Percentiles rank a stretch among this genome's conserved stretches.
These are phyloP conservation scores for Tolypocladium tundrense DNA, from an alignment of 2,329 filamentous ascomycete species.

Conservation along the genomic window DNA sequence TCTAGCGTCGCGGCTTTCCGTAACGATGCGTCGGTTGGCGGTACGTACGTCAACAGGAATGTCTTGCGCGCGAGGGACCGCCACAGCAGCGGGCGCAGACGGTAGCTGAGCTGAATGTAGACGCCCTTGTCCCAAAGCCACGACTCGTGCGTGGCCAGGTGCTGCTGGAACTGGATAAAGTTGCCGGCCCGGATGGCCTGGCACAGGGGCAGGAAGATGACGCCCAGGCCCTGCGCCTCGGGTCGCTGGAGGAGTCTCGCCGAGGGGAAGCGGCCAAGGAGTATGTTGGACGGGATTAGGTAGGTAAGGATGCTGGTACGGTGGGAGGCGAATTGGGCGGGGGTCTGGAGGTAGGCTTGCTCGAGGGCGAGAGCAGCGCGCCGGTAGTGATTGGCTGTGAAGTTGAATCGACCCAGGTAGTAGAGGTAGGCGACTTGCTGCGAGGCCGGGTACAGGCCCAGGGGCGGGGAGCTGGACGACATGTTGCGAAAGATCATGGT, in stretches of 20 bases:
- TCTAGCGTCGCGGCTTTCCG: constrained; percentile 66
- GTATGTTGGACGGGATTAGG: constrained; percentile 71
- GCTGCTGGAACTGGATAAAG: constrained; percentile 60
- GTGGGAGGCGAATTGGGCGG: constrained; percentile 54
- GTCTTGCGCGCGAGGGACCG: constrained; percentile 67
- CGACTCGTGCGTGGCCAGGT: constrained; percentile 51
- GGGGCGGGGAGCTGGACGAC: constrained; percentile 67
- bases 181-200: constrained; percentile 63
- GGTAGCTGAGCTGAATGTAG: constrained; percentile 63
- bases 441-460: constrained; percentile 71
- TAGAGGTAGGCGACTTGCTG: constrained; percentile 91
- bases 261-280: constrained; percentile 76
- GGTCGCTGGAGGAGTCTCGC: constrained; percentile 53
- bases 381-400: constrained; percentile 73
- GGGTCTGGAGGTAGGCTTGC: constrained; percentile 65
- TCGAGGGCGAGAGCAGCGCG: constrained; percentile 67
- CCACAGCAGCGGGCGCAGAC: constrained; percentile 76
- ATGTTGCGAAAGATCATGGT: constrained; percentile 88
- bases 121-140: constrained; percentile 73
- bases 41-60: constrained; percentile 70
- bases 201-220: constrained; percentile 65
- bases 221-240: constrained; percentile 46
- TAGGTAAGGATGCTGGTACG: constrained; percentile 73
- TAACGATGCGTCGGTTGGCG: constrained; percentile 42
- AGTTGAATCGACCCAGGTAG: constrained; percentile 84